These are phyloP conservation scores for Coemansia reversa DNA, from an alignment of 192 early-diverging fungal species.

Conservation along the genomic window DNA sequence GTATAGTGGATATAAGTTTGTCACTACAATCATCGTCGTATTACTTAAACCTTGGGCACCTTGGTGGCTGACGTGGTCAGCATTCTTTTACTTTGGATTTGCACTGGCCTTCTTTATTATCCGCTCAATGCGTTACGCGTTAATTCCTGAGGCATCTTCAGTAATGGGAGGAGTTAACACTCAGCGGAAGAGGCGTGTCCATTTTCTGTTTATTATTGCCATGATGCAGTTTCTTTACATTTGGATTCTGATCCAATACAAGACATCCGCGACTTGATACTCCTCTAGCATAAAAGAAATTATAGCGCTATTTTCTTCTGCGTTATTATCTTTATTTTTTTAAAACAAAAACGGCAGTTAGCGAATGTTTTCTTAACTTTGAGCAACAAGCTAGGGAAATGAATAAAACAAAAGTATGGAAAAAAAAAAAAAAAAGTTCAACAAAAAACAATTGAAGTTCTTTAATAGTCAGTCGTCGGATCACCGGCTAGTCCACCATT, in stretches of 20 bases:
- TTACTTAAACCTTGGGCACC: conserved; percentile 53
- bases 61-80: conserved; percentile 62
- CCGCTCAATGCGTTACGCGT: conserved; percentile 70
- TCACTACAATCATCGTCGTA: conserved; percentile 65
- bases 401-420: conserved; percentile 5
- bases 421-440: neutral
- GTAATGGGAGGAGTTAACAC: conserved; percentile 62
- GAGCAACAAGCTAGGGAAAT: neutral
- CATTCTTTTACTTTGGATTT: conserved; percentile 73
- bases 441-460: neutral
- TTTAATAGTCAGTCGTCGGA: neutral
- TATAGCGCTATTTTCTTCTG: neutral
- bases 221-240: conserved; percentile 78
- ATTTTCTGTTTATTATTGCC: conserved; percentile 86
- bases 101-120: conserved; percentile 87
- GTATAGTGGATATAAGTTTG: conserved; percentile 95
- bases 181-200: conserved; percentile 78
- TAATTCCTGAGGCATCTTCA: conserved; percentile 67
- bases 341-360: neutral
- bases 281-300: neutral
- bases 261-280: conserved; percentile 24
- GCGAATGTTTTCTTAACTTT: neutral
- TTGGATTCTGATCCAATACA: conserved; percentile 71
- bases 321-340: neutral
- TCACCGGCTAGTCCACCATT: neutral